These are phyloP conservation scores for Heliamphora pulchella DNA, from an alignment of 179 eudicot species.

Conservation along the genomic window DNA sequence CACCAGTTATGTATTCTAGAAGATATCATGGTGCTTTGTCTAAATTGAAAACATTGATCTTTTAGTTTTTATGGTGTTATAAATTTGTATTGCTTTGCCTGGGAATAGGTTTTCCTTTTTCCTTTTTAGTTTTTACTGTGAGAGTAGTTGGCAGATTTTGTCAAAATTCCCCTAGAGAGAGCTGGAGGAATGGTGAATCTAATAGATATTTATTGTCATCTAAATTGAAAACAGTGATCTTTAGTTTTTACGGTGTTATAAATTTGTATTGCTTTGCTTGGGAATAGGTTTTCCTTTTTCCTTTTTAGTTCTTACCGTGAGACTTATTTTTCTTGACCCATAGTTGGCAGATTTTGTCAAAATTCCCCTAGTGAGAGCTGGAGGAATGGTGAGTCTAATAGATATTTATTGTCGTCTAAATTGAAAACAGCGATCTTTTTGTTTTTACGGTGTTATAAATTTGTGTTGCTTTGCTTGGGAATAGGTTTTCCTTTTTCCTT, in stretches of 20 bases:
- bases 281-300: not conserved
- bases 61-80: not conserved
- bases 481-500: not conserved
- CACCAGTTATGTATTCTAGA: no score
- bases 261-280: not conserved
- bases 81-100: not conserved
- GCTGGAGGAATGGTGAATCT: slow-evolving; percentile 72
- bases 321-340: slow-evolving; percentile 23
- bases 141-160: slow-evolving; percentile 92
- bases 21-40: no score
- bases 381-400: slow-evolving; percentile 48
- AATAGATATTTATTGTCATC: not conserved
- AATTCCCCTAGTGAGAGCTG: slow-evolving; percentile 86
- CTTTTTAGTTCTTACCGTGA: not conserved
- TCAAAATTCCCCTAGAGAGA: slow-evolving; percentile 80
- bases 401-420: not conserved
- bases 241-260: not conserved
- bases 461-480: not conserved
- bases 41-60: not conserved
- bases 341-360: slow-evolving; percentile 98
- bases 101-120: not conserved
- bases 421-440: not conserved
- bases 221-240: not conserved
- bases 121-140: not conserved
- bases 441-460: not conserved